Base-by-base conservation (phyloP, 2,329 filamentous ascomycete species). In the Dryadomyces quercus-mongolicae region DNA sequence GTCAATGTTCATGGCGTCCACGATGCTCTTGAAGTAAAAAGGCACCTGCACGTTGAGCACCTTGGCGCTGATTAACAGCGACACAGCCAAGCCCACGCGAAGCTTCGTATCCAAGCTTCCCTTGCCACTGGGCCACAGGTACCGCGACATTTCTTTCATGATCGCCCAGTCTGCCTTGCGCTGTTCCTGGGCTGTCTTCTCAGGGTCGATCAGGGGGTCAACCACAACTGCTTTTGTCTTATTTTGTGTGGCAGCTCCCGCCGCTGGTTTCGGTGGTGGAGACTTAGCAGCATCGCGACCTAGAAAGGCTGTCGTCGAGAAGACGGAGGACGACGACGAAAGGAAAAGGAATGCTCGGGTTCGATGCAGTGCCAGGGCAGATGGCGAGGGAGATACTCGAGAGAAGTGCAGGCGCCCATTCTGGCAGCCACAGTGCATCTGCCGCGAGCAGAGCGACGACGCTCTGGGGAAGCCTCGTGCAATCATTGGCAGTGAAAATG, bases 21-120 rank as follows among this genome's bases (percentile, higher is more conserved):
- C 88, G 60, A 98, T 97, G 68, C 74, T 91, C 75, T 97, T 97
- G 75, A 98, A 98, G 75, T 96, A 98, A 67, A 98, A 98, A 0
- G 93, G 93, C 49, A 98, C 89, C 72, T 98, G 90, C 16, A 98
- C 93, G 68, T 97, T 98, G 64, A 98, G 75, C 50, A 95, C 82
- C 77, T 98, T 98, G 66, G 90, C 89, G 56, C 91, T 88, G 21
- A 98, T 72, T 42, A 98, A 77, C 58, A 98, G 71, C 8, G 78
- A 81, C 3, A 98, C 78, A n/a, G 92, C 90, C 49, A 95, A 71
- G 12, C 86, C 81, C 38, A 98, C 93, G 58, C 93, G 84, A 58
- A 91, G 71, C 66, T 94, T 88, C 3, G 90, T 94, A 54, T 84
- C 84, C 63, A 87, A 68, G 65, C 86, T 88, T 67, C 91, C 83